These are phyloP conservation scores for Gamarada debralockiae DNA, from an alignment of 495 filamentous ascomycete species.

Conservation along the genomic window DNA sequence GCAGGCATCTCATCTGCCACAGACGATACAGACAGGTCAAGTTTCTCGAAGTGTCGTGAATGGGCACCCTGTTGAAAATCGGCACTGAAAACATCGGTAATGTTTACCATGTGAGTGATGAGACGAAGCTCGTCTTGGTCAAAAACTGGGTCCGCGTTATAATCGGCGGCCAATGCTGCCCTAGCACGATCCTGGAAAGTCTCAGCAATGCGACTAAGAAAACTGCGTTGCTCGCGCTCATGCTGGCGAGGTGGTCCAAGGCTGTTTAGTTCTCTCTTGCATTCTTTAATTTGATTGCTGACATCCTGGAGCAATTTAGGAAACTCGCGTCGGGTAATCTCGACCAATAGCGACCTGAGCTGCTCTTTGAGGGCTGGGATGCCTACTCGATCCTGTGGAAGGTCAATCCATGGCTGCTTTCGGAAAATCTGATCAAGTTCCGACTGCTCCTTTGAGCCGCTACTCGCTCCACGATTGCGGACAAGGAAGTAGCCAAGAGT, in stretches of 20 bases:
- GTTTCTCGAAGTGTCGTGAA: conserved; percentile 17
- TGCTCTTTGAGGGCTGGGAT: conserved; percentile 42
- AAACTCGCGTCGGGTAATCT: conserved; percentile 48
- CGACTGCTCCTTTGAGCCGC: conserved; percentile 25
- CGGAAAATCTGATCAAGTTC: conserved; percentile 35
- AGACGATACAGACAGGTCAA: conserved; percentile 10
- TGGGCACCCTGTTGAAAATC: conserved; percentile 8
- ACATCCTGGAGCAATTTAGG: conserved; percentile 46
- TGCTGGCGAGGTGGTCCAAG: conserved; percentile 36
- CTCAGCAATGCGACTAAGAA: conserved; percentile 10
- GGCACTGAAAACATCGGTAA: conserved; percentile 14
- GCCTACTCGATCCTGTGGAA: conserved; percentile 45
- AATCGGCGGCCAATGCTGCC: conserved; percentile 12
- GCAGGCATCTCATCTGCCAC: conserved; percentile 3
- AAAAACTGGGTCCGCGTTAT: conserved; percentile 12
- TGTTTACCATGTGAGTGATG: conserved; percentile 15
- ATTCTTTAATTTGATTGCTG: conserved; percentile 30
- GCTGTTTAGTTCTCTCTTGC: conserved; percentile 28
- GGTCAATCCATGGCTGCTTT: conserved; percentile 35
- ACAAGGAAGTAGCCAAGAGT: conserved; percentile 55
- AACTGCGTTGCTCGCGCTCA: conserved; percentile 9
- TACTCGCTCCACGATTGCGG: conserved; percentile 41
- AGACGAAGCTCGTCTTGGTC: conserved; percentile 14
- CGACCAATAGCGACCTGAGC: conserved; percentile 38
- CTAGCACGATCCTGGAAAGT: conserved; percentile 14